Conservation (phyloP, 495 filamentous ascomycete genomes). For the Clavariopsis aquatica region DNA sequence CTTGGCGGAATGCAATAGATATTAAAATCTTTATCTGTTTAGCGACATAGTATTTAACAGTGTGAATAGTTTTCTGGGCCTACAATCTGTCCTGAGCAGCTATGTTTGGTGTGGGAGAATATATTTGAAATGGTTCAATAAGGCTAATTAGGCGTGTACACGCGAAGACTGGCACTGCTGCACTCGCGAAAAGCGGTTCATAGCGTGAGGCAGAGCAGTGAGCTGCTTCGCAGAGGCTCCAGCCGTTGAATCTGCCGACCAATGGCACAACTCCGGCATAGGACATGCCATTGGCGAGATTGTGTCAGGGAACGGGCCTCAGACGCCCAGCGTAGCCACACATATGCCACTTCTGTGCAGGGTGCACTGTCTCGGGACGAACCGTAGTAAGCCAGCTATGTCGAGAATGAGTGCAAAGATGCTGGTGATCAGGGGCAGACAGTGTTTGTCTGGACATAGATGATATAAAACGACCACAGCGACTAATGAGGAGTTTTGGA, state of each 20-base stretch:
- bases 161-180: background rate
- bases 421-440: background rate
- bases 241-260: background rate
- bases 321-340: conserved; percentile 12
- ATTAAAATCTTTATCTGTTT: conserved; percentile 26
- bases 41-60: conserved; percentile 23
- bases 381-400: conserved; percentile 23
- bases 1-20: conserved; percentile 24
- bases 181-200: background rate
- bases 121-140: conserved; percentile 12
- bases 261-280: background rate
- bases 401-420: background rate
- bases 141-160: conserved; percentile 1
- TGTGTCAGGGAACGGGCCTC: conserved; percentile 14
- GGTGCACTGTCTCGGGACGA: conserved; percentile 27
- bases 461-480: background rate
- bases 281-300: conserved; percentile 20
- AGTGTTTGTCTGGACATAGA: background rate
- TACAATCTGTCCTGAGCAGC: conserved; percentile 1
- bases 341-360: conserved; percentile 16
- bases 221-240: background rate
- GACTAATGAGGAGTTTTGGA: background rate
- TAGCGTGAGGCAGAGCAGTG: background rate
- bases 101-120: conserved; percentile 8
- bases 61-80: conserved; percentile 7